Base-by-base conservation (phyloP, 257 asterid species). In the Solanum dulcamara region DNA sequence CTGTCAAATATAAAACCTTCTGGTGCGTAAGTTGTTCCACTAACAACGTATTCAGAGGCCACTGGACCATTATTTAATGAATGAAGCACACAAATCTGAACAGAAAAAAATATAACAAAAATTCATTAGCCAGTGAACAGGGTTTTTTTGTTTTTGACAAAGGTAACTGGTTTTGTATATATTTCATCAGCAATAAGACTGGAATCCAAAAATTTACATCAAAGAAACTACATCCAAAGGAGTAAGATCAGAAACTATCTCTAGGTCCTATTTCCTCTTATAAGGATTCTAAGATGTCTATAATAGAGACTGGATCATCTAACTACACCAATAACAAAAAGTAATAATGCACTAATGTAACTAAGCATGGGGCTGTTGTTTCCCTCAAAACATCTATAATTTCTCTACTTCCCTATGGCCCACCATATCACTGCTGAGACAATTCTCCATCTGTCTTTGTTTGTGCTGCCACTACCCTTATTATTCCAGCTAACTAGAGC, bases 11-110 rank as follows among this genome's bases (percentile, higher is more conserved):
- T 89, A 83, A 88, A 89, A 84, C 99, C 99, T 87, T 97, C 99
- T 60, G 99, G 99, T 68, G 99, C 99, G 90, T 90, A 96, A 55
- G 98, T 96, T 85, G 98, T 94, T 82, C 99, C 99, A 91, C 91
- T 96, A 38, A 95, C 98, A 83, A 85, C 71, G 89, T 95, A 96
- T 84, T 96, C 96, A 72, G 93, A 91, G 85, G 93, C 89, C 81
- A 87, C 88, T 48, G 96, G 95, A 86, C 94, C 93, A 86, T 83
- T 91, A 89, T 89, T 86, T 87, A 91, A 91, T 85, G 97, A 93
- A 71, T 92, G 95, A 84, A 97, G 98, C 60, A 94, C 98, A 83
- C 97, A 95, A 79, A 96, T 91, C 99, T 96, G 92, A 53, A 86
- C 83, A 87, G 62, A 37, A 10, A 48, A 85, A 85, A 68, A 28